Conservation (phyloP, 352 stramenopile species). For the Phytophthora litchii region DNA sequence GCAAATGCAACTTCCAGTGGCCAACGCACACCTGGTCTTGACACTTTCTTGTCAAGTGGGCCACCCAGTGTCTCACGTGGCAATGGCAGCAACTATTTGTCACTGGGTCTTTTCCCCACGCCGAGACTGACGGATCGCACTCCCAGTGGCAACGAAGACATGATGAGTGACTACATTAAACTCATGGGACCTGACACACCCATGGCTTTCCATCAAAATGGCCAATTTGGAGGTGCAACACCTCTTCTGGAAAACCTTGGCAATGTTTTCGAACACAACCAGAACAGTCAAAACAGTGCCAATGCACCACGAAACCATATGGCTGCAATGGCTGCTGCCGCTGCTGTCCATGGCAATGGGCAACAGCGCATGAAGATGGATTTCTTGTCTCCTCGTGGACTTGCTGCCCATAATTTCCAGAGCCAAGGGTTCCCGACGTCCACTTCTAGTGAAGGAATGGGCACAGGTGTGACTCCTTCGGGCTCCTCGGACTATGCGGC, state of each 20-base stretch:
- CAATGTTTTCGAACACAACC: constrained; percentile 65
- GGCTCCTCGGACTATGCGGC: constrained; percentile 61
- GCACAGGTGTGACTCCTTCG: constrained; percentile 5
- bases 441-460: constrained; percentile 26
- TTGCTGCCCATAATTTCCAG: constrained; percentile 43
- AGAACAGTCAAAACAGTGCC: constrained; percentile 29
- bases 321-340: constrained; percentile 33
- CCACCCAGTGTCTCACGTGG: constrained; percentile 63
- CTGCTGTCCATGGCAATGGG: constrained; percentile 23
- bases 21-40: constrained; percentile 38
- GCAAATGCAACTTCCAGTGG: constrained; percentile 29
- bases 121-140: constrained; percentile 40
- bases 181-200: constrained; percentile 60
- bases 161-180: constrained; percentile 81
- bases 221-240: constrained; percentile 45
- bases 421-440: constrained; percentile 39
- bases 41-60: constrained; percentile 53
- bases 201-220: constrained; percentile 54
- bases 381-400: constrained; percentile 40
- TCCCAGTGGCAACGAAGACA: constrained; percentile 46
- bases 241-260: constrained; percentile 69
- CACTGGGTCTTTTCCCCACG: constrained; percentile 61
- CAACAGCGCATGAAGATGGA: constrained; percentile 69
- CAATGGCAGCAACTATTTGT: constrained; percentile 51
- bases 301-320: constrained; percentile 25